A percentile compares a stretch with the other conserved stretches of the same genome.
phyloP scores from a whole-genome alignment of 371 early-diverging fungal species.

The Mortierella sp. region DNA sequence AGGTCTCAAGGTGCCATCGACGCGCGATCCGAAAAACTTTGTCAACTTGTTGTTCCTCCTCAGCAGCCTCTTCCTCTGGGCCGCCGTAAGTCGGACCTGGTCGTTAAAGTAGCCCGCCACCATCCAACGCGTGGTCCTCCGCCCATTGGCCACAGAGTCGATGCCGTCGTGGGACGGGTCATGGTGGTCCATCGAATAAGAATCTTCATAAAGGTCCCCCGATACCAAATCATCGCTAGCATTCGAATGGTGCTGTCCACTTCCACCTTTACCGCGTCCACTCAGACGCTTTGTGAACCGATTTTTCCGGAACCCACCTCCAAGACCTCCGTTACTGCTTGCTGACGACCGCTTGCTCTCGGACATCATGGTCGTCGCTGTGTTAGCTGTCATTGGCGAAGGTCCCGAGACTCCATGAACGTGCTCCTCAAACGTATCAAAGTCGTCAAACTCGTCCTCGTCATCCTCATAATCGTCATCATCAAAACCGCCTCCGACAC shows the following conservation, averaged over 20 bases:
- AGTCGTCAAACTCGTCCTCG: constrained; percentile 34
- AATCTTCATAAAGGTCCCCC: constrained; percentile 19
- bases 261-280: constrained; percentile 1
- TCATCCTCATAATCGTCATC: constrained; percentile 26
- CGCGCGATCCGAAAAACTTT: constrained; percentile 55
- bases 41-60: constrained; percentile 56
- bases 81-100: constrained; percentile 50
- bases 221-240: constrained; percentile 16
- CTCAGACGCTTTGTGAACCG: constrained; percentile 26
- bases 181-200: not conserved
- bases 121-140: constrained; percentile 52
- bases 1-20: constrained; percentile 50
- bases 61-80: constrained; percentile 45
- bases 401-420: not conserved
- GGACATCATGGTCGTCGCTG: not conserved
- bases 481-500: not conserved
- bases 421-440: constrained; percentile 19
- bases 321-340: not conserved
- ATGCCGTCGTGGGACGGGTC: constrained; percentile 9
- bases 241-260: not conserved
- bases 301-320: constrained; percentile 1
- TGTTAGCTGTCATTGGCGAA: not conserved
- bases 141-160: constrained; percentile 38
- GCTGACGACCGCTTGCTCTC: constrained; percentile 17
- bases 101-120: constrained; percentile 58